Percentiles rank a stretch among this genome's conserved stretches.
phyloP scores from a whole-genome alignment of 768 basidiomycete genomes.

The Mycena pura region DNA sequence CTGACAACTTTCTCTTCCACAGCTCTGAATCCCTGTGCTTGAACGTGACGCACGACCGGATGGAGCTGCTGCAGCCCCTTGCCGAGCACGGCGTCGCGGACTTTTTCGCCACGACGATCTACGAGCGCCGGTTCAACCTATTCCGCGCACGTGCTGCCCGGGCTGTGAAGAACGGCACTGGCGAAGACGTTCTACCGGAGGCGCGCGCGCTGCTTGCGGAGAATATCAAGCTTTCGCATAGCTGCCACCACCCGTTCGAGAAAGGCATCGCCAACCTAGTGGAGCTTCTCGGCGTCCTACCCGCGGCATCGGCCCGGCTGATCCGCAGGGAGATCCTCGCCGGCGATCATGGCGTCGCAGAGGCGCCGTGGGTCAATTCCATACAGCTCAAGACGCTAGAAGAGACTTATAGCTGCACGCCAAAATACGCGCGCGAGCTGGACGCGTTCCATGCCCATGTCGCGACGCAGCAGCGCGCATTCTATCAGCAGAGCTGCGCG shows the following conservation, averaged over 20 bases:
- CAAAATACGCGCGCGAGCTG: slow-evolving; percentile 6
- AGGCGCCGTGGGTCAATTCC: slow-evolving; percentile 23
- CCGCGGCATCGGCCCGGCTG: not conserved
- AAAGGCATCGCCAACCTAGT: not conserved
- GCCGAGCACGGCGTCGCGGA: slow-evolving; percentile 10
- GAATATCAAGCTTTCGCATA: slow-evolving; percentile 17
- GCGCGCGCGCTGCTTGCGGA: slow-evolving; percentile 14
- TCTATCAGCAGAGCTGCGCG: slow-evolving; percentile 9
- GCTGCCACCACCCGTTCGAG: slow-evolving; percentile 15
- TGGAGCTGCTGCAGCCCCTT: slow-evolving; percentile 20
- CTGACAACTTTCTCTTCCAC: slow-evolving; percentile 20
- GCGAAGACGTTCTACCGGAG: slow-evolving; percentile 20
- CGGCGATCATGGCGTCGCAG: slow-evolving; percentile 17
- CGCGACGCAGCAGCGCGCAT: slow-evolving; percentile 16
- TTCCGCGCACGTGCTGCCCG: slow-evolving; percentile 6
- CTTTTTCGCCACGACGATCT: slow-evolving; percentile 16
- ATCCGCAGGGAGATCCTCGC: slow-evolving; percentile 18
- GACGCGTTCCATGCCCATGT: slow-evolving; percentile 21
- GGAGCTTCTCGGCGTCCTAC: slow-evolving; percentile 5
- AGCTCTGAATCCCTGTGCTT: slow-evolving; percentile 3
- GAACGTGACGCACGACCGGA: slow-evolving; percentile 17
- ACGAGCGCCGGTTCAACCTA: slow-evolving; percentile 17
- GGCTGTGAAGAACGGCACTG: slow-evolving; percentile 10
- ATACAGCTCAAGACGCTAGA: slow-evolving; percentile 20
- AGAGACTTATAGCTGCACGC: slow-evolving; percentile 2